Conservation (phyloP, 306 rosid species). For the Rosa chinensis region DNA sequence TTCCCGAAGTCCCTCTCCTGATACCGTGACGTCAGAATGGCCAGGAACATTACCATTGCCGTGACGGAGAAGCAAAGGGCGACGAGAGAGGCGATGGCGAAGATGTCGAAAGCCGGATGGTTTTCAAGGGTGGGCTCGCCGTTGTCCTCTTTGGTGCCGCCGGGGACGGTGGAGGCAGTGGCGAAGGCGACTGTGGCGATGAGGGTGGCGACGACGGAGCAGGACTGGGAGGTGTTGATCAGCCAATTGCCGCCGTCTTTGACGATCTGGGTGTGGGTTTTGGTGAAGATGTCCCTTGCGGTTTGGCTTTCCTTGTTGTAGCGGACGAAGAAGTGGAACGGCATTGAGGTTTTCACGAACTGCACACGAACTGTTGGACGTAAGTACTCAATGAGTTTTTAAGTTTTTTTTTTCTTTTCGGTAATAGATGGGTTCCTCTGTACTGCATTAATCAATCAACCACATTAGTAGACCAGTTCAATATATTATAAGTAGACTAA, state of each 20-base stretch:
- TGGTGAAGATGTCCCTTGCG: conserved; percentile 36
- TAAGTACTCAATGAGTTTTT: neutral
- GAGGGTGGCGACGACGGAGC: conserved; percentile 55
- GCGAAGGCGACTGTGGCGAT: conserved; percentile 51
- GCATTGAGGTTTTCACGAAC: conserved; percentile 42
- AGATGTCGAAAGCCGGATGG: conserved; percentile 30
- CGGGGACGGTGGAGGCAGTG: conserved; percentile 31
- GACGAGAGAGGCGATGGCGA: conserved; percentile 37
- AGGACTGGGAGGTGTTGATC: conserved; percentile 38
- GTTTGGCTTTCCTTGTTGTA: conserved; percentile 28
- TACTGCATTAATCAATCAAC: too few relatives aligned
- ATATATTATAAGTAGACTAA: too few relatives aligned
- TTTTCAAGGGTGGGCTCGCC: conserved; percentile 35
- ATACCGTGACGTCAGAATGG: conserved; percentile 47
- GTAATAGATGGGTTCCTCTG: too few relatives aligned
- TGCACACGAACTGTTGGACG: neutral
- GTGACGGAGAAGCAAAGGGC: conserved; percentile 54
- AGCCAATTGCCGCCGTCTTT: conserved; percentile 41
- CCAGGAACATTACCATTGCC: conserved; percentile 49
- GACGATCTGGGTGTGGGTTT: conserved; percentile 24
- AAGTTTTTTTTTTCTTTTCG: too few relatives aligned
- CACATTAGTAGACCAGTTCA: too few relatives aligned
- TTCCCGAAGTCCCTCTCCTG: conserved; percentile 37
- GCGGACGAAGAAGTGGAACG: conserved; percentile 19
- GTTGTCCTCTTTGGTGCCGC: conserved; percentile 7